Base-by-base conservation (phyloP, 2,329 filamentous ascomycete genomes). In the Aspergillus glaucus region DNA sequence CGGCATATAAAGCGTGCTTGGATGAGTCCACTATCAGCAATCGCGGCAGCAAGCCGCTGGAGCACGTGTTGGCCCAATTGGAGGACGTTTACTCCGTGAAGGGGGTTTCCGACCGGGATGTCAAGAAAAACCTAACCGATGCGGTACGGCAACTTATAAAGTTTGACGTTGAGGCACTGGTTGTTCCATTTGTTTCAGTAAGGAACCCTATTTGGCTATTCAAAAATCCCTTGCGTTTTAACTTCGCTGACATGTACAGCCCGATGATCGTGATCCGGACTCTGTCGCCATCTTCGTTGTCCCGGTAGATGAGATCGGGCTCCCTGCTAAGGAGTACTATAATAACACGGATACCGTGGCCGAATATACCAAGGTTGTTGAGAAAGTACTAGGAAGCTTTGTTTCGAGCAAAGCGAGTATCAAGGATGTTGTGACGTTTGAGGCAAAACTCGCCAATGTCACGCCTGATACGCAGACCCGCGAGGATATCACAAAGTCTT, bases 1-100 rank as follows among this genome's bases (percentile, higher is more conserved):
- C 75, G 42, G 79, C 77, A 0, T 88, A 87, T 58, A 69, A 80
- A 52, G 78, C 84, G 30, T 89, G 86, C 60, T 77, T 86, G 64
- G 75, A 88, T 56, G 78, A 84, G 60, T 71, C 77, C 6, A 66
- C 70, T 8, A 77, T 86, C 44, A 76, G 78, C 54, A 65, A 76
- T 40, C 62, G 74, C 9, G 85, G 83, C 2, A 68, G 77, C 5
- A 63, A 73, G 50, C 84, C 84, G 2, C 63, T 89, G 37, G 62
- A 75, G 15, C 63, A 76, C 4, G 65, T 87, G 8, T 68, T 88
- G n/a, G 64, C 75, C 12, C 65, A 77, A 41, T 65, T 86, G 32
- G 68, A 74, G 8, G 60, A 69, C 6, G 63, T 74, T 9, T 79
- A 79, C 54, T 69, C 72, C 19, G 55, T 63, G 1, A 54, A 55